Evolutionary conservation across 2,329 filamentous ascomycete species (phyloP), one percentile per base, ranked within the genome.

Genomic region (Calonectria henricotiae): DNA sequence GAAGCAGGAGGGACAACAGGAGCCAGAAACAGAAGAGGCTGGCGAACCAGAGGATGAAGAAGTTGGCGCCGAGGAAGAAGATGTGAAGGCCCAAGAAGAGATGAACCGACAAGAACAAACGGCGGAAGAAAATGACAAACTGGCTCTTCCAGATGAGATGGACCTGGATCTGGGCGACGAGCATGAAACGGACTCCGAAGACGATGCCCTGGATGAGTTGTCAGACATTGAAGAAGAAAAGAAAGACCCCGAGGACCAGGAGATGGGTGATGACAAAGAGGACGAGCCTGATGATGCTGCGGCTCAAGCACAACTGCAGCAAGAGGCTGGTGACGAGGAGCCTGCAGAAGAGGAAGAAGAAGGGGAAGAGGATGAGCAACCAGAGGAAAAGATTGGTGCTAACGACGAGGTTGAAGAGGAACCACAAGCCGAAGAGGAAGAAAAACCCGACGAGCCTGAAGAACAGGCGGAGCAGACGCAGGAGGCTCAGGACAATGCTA

Each of bases 71-170:
- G 87, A 87, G 81, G 87, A 85, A 76, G 88, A 91, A 71, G 88
- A 90, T 35, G 83, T 87, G 17, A 83, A 86, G 61, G 83, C 85
- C 5, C 86, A 88, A 70, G 88, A 90, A 35, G 88, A 91, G 71
- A 80, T 87, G 55, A 89, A 89, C 73, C 85, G 85, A 55, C 89
- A 91, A 75, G 90, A 95, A 70, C 92, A 94, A 62, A 92, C 96
- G 76, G 89, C 94, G 2, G 89, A 96, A 75, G 92, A 98, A 79
- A 92, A 94, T 76, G 91, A 97, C 70, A 91, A 92, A 2, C 86
- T 98, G 70, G 94, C 95, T 54, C 86, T 98, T 25, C 95, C 95
- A 0, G 95, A 98, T 47, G 94, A 98, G 73, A 92, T 98, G 87
- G 91, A 97, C 68, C 88, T 98, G 80, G 90, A 95, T 73, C 88